Conservation (phyloP, 495 filamentous ascomycete species). For the Aspergillus indologenus region DNA sequence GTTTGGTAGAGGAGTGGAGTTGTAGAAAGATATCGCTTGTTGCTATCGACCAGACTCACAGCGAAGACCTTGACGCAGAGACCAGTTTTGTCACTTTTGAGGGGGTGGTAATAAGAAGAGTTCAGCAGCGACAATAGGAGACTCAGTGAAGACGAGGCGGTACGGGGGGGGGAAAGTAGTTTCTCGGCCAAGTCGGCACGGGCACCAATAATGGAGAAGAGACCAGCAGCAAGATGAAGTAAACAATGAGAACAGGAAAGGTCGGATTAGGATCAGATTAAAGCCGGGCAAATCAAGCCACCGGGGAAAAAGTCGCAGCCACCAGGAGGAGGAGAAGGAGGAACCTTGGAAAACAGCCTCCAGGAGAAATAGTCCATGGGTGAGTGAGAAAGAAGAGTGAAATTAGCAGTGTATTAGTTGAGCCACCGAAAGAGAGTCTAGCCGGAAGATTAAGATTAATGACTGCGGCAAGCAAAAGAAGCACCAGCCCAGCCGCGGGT, state of each 20-base stretch:
- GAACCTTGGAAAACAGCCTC: not conserved
- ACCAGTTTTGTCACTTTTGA: not conserved
- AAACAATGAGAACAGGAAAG: not conserved
- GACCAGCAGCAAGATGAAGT: constrained; percentile 9
- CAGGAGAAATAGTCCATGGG: not conserved
- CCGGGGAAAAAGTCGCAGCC: not conserved
- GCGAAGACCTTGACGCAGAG: not conserved
- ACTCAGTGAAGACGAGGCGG: constrained; percentile 6
- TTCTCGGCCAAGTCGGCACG: not conserved
- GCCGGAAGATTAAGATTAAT: not conserved
- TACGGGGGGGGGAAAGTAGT: not conserved
- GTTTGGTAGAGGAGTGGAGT: constrained; percentile 3
- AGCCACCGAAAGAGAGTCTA: not conserved
- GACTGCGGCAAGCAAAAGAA: not conserved
- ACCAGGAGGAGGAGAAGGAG: constrained; percentile 8
- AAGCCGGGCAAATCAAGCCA: not conserved
- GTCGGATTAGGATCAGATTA: not conserved
- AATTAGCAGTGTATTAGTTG: no score
- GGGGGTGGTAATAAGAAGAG: not conserved
- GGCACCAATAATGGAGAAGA: not conserved
- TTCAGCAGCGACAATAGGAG: not conserved
- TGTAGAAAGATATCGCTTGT: constrained; percentile 12
- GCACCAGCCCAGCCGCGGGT: not conserved
- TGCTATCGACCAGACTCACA: constrained; percentile 12
- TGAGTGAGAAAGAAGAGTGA: not conserved